These are phyloP conservation scores for Paecilomyces niveus DNA, from an alignment of 2,329 filamentous ascomycete species.

Conservation along the genomic window DNA sequence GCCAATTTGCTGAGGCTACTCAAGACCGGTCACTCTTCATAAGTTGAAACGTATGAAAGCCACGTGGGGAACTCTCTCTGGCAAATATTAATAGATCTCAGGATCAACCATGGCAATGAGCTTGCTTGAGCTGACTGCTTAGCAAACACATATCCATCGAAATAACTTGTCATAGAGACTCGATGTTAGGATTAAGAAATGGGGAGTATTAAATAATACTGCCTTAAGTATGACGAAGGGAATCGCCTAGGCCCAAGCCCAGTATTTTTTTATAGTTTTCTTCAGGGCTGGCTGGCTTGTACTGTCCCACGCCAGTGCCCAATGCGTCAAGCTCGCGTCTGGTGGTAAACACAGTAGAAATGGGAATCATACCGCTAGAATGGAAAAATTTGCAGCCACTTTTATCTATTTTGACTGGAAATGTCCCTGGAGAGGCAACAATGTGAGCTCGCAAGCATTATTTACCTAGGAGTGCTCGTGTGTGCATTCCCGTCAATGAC, in stretches of 20 bases:
- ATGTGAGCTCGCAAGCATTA: neutral
- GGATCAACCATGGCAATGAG: too few relatives aligned
- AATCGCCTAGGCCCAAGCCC: neutral
- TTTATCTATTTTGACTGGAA: neutral
- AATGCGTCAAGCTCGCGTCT: neutral
- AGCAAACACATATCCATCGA: too few relatives aligned
- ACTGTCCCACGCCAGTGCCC: neutral
- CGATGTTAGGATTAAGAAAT: neutral
- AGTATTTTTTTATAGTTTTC: neutral
- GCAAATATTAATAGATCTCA: too few relatives aligned
- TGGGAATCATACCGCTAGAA: too few relatives aligned
- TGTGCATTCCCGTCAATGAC: conserved; percentile 11
- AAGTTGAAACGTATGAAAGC: too few relatives aligned
- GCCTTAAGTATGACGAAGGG: neutral
- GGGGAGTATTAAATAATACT: neutral
- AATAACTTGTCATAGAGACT: too few relatives aligned
- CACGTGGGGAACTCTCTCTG: too few relatives aligned
- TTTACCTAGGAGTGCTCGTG: neutral
- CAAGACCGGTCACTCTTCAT: too few relatives aligned
- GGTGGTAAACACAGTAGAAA: too few relatives aligned
- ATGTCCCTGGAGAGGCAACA: neutral
- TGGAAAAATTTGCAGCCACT: too few relatives aligned
- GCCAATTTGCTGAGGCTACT: neutral
- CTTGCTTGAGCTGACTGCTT: too few relatives aligned
- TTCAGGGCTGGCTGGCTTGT: neutral